Conservation (phyloP, 768 basidiomycete genomes). For the Lactarius trivialis region DNA sequence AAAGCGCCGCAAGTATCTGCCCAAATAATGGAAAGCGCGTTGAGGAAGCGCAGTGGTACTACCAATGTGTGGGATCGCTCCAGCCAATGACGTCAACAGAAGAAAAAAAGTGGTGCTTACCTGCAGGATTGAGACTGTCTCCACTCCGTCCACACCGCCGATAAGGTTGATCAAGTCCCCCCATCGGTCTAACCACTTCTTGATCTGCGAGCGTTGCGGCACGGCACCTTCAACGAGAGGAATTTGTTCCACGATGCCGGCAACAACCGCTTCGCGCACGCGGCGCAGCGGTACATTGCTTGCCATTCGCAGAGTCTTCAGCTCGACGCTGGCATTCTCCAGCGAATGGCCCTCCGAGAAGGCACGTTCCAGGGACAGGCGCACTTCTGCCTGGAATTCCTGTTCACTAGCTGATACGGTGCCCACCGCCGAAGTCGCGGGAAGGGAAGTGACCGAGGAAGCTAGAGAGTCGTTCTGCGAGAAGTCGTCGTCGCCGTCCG, state of each 20-base stretch:
- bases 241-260: constrained; percentile 72
- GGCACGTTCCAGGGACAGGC: constrained; percentile 84
- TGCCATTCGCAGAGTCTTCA: constrained; percentile 95
- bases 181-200: constrained; percentile 65
- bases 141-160: constrained; percentile 76
- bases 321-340: constrained; percentile 88
- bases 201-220: constrained; percentile 61
- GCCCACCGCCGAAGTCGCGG: constrained; percentile 36
- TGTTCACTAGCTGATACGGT: constrained; percentile 32
- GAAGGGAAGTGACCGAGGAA: constrained; percentile 43
- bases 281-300: constrained; percentile 84
- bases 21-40: constrained; percentile 70
- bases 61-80: neutral
- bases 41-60: constrained; percentile 63
- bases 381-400: constrained; percentile 73
- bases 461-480: constrained; percentile 36
- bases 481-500: constrained; percentile 32
- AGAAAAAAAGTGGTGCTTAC: constrained; percentile 32
- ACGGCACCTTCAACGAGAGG: constrained; percentile 48
- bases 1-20: constrained; percentile 76
- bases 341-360: constrained; percentile 88
- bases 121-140: constrained; percentile 75
- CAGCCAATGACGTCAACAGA: neutral
- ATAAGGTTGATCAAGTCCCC: constrained; percentile 74
- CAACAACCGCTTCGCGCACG: constrained; percentile 84